phyloP scores from a whole-genome alignment of 2,329 filamentous ascomycete genomes.

The Epichloe gansuensis region DNA sequence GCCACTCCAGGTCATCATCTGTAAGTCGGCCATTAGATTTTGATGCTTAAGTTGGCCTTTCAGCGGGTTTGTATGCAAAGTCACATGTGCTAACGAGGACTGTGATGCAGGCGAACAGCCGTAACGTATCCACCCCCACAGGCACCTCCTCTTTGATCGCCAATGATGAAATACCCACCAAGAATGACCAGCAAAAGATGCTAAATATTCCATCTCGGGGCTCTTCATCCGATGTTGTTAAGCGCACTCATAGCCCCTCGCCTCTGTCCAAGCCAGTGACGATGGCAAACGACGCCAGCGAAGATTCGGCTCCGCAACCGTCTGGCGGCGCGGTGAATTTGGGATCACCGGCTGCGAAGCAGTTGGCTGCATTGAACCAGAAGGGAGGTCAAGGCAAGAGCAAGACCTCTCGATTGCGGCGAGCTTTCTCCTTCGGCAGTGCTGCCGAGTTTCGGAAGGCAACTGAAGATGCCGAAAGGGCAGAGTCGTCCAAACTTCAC shows the following conservation, averaged over 20 bases:
- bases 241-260: slow-evolving; percentile 54
- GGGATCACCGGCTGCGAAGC: slow-evolving; percentile 64
- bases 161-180: slow-evolving; percentile 33
- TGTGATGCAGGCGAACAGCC: slow-evolving; percentile 44
- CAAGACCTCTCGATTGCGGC: slow-evolving; percentile 73
- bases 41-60: slow-evolving; percentile 24
- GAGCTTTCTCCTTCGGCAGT: slow-evolving; percentile 94
- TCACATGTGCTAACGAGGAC: slow-evolving; percentile 34
- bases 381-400: slow-evolving; percentile 66
- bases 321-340: slow-evolving; percentile 24
- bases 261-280: slow-evolving; percentile 60
- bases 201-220: slow-evolving; percentile 48
- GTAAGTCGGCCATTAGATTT: slow-evolving; percentile 36
- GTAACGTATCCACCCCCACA: slow-evolving; percentile 40
- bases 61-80: slow-evolving; percentile 20
- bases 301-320: slow-evolving; percentile 26
- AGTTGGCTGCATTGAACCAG: slow-evolving; percentile 75
- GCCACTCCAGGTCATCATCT: slow-evolving; percentile 48
- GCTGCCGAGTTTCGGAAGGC: slow-evolving; percentile 77
- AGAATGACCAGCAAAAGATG: slow-evolving; percentile 40
- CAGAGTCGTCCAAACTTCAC: slow-evolving; percentile 42
- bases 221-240: slow-evolving; percentile 53
- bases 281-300: slow-evolving; percentile 41
- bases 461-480: slow-evolving; percentile 30
- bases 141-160: slow-evolving; percentile 37